Percentiles rank a stretch among this genome's conserved stretches.
These are phyloP conservation scores for Mycena rosella DNA, from an alignment of 768 basidiomycete genomes.

Conservation along the genomic window DNA sequence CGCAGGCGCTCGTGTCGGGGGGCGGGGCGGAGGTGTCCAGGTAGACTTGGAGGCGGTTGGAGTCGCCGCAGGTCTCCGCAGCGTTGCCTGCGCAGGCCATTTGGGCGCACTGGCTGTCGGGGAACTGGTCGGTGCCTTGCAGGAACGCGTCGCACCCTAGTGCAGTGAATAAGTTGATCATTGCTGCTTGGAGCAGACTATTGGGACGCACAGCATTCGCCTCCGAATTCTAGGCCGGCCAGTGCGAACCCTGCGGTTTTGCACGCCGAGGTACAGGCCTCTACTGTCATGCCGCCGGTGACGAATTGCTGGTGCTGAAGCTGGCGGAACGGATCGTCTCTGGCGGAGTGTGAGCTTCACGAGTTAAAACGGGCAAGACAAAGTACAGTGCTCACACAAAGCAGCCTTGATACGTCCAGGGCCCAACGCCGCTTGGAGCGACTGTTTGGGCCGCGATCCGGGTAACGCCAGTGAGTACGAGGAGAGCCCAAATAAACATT, in stretches of 20 bases:
- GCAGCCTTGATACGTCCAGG: constrained; percentile 26
- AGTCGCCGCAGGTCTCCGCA: constrained; percentile 60
- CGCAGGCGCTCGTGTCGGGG: constrained; percentile 33
- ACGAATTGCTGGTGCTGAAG: constrained; percentile 26
- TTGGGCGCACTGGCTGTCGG: constrained; percentile 24
- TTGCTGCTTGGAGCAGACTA: not conserved
- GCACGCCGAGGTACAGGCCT: constrained; percentile 23
- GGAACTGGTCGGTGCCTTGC: constrained; percentile 1
- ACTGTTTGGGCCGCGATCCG: constrained; percentile 18
- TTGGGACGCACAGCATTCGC: constrained; percentile 23
- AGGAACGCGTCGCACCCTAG: constrained; percentile 26
- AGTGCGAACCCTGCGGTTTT: constrained; percentile 24
- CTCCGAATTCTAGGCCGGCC: constrained; percentile 25
- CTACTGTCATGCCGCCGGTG: constrained; percentile 18
- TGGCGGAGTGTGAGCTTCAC: constrained; percentile 7
- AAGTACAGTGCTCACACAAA: constrained; percentile 12
- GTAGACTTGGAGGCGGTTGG: constrained; percentile 58
- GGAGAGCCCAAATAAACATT: constrained; percentile 18
- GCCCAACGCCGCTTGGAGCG: constrained; percentile 7
- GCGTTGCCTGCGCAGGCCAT: constrained; percentile 60
- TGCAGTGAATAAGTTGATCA: constrained; percentile 12
- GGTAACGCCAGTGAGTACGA: constrained; percentile 10
- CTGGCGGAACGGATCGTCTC: constrained; percentile 24
- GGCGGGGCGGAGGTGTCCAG: constrained; percentile 44
- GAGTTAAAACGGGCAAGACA: constrained; percentile 1